Evolutionary conservation across 441 rosid genomes (phyloP).

Genomic region (Aquilaria agallochum): DNA sequence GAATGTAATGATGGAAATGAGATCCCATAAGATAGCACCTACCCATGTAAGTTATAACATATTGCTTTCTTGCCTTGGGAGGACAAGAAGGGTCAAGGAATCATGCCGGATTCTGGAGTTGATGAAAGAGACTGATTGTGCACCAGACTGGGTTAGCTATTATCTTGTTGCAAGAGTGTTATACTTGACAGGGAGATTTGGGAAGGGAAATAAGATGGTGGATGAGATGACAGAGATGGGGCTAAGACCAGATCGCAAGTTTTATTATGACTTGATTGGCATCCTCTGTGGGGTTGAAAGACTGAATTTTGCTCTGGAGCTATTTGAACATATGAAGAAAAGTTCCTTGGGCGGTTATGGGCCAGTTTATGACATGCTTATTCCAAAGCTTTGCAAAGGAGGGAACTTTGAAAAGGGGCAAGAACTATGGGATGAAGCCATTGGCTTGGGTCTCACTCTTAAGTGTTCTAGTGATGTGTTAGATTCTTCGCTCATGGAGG

Average conservation of each 20-base stretch:
- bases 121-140: constrained; percentile 61
- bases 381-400: constrained; percentile 71
- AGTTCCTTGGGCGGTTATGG: constrained; percentile 54
- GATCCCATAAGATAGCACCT: constrained; percentile 49
- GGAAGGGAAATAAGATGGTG: constrained; percentile 62
- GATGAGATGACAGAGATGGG: constrained; percentile 74
- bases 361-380: constrained; percentile 62
- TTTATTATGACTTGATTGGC: constrained; percentile 73
- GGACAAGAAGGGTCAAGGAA: constrained; percentile 77
- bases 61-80: constrained; percentile 71
- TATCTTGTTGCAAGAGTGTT: constrained; percentile 69
- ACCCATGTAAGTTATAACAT: constrained; percentile 63
- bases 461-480: constrained; percentile 43
- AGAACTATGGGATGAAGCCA: constrained; percentile 78
- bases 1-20: constrained; percentile 89
- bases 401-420: constrained; percentile 68
- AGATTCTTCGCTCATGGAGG: constrained; percentile 53
- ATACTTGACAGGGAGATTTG: constrained; percentile 78
- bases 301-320: constrained; percentile 58
- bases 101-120: constrained; percentile 53
- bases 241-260: constrained; percentile 49
- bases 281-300: constrained; percentile 77
- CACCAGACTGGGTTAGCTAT: constrained; percentile 70
- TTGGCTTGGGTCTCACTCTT: constrained; percentile 33
- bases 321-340: constrained; percentile 73